Evolutionary conservation across 2,329 filamentous ascomycete genomes (phyloP).

Genomic region (Didymellaceae sp.): DNA sequence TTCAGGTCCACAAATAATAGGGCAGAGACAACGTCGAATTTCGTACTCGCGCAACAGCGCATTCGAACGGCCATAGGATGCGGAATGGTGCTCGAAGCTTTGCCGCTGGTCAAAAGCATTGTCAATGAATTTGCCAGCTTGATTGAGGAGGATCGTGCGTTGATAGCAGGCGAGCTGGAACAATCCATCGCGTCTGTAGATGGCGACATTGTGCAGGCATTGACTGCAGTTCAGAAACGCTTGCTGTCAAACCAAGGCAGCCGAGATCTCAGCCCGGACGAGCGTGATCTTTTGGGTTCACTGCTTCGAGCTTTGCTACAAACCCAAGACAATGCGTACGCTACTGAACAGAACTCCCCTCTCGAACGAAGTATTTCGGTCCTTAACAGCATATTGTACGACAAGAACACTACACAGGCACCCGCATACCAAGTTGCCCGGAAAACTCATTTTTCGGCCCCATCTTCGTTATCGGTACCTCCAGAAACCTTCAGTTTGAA

Average conservation of each 20-base stretch:
- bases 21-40: conserved; percentile 19
- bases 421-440: too few relatives aligned
- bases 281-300: background rate
- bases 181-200: conserved; percentile 39
- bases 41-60: conserved; percentile 1
- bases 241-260: conserved; percentile 22
- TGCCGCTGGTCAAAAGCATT: background rate
- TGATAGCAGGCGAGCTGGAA: background rate
- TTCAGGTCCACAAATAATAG: background rate
- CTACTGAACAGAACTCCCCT: background rate
- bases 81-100: background rate
- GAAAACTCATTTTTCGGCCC: too few relatives aligned
- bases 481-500: conserved; percentile 44
- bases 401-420: too few relatives aligned
- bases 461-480: background rate
- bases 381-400: background rate
- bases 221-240: conserved; percentile 48
- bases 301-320: background rate
- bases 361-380: background rate
- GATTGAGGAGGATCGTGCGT: background rate
- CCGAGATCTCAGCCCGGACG: background rate
- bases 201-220: conserved; percentile 47
- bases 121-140: background rate
- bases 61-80: conserved; percentile 19
- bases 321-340: background rate